Evolutionary conservation across 148 eudicot species (phyloP).

Genomic region (Chenopodium suecicum): DNA sequence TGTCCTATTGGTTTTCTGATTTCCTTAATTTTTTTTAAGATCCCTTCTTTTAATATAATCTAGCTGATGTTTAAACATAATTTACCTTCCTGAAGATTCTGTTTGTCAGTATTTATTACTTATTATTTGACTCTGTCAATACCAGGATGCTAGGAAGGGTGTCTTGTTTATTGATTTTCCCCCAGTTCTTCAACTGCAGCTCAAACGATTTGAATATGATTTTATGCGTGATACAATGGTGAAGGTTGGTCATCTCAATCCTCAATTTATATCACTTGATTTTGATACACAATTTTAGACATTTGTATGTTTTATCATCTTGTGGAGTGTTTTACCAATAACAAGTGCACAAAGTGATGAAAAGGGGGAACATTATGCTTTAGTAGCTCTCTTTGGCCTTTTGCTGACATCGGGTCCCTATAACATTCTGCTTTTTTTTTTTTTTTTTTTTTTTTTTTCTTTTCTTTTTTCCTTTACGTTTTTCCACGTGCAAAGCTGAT

Average conservation of each 20-base stretch:
- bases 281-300: background rate
- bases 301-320: background rate
- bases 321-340: background rate
- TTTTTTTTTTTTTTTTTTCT: background rate
- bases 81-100: background rate
- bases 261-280: conserved; percentile 1
- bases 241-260: conserved; percentile 47
- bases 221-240: conserved; percentile 90
- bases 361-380: background rate
- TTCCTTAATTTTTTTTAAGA: background rate
- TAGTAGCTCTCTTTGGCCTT: background rate
- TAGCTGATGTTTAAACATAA: background rate
- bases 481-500: background rate
- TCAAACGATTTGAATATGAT: conserved; percentile 88
- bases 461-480: background rate
- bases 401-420: background rate
- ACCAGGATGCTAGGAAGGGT: conserved; percentile 93
- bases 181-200: conserved; percentile 82
- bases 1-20: background rate
- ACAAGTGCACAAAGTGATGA: background rate
- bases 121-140: conserved; percentile 14
- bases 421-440: background rate
- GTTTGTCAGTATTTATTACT: background rate
- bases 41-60: background rate
- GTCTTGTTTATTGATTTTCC: conserved; percentile 79